These are phyloP conservation scores for Ascoidea asiatica DNA, from an alignment of 805 yeast genomes.

Conservation along the genomic window DNA sequence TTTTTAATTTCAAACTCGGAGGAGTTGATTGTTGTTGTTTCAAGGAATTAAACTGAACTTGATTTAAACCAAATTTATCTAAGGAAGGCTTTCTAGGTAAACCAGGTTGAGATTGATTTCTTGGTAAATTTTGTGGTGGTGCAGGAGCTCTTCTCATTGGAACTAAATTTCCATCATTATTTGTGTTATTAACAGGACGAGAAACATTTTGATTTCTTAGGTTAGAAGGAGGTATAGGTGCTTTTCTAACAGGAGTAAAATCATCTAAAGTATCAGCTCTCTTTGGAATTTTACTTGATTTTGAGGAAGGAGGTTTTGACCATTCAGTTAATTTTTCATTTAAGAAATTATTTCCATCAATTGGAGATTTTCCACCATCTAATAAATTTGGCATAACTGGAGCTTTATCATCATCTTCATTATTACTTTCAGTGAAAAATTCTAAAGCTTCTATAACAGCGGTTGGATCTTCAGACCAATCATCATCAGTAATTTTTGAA, in stretches of 20 bases:
- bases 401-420: conserved; percentile 8
- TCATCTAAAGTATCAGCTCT: conserved; percentile 8
- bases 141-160: conserved; percentile 46
- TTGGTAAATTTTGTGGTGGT: conserved; percentile 23
- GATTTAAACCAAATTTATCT: too few species aligned
- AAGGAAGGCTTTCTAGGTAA: too few species aligned
- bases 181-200: conserved; percentile 15
- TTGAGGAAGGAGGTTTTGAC: conserved; percentile 21
- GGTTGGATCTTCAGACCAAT: conserved; percentile 86
- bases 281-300: neutral
- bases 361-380: too few species aligned
- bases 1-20: neutral
- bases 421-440: conserved; percentile 22
- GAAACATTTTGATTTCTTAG: conserved; percentile 13
- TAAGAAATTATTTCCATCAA: too few species aligned
- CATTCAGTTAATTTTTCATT: conserved; percentile 26
- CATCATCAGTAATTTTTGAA: conserved; percentile 83
- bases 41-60: too few species aligned
- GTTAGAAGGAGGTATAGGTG: conserved; percentile 27
- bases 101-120: neutral
- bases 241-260: conserved; percentile 25
- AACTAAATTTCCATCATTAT: conserved; percentile 18
- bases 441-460: conserved; percentile 89
- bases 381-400: too few species aligned
- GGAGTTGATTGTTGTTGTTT: too few species aligned